Base-by-base conservation (phyloP, 2,329 filamentous ascomycete species). In the Ascochyta pisi region DNA sequence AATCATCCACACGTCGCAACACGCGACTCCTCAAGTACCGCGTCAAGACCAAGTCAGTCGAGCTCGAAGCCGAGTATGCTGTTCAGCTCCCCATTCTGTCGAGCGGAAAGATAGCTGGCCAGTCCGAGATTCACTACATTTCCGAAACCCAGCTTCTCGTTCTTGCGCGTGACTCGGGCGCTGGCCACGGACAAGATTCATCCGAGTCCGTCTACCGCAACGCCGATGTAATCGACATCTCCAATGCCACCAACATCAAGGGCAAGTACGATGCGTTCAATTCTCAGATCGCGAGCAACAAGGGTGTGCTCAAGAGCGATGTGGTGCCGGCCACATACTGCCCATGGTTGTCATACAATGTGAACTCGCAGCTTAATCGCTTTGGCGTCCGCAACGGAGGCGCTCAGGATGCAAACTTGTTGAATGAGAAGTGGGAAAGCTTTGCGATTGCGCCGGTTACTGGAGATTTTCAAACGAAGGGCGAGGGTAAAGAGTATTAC, bases 361-460 rank as follows among this genome's bases (percentile, higher is more conserved):
- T 87, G 57, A 87, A 89, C 61, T 67, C 76, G 1, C 82, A 91
- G 74, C 78, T 92, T 22, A 82, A 79, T 35, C 82, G 84, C 19
- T 91, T 91, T 61, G 84, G 85, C 0, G 73, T 89, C 4, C 86
- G 89, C 64, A 91, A 91, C 63, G 89, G 89, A 3, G 88, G 87
- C 0, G 76, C 73, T 0, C 82, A 87, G 62, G 83, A 89, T 65
- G 65, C 75, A 0, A 76, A 73, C 0, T 73, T 91, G 33, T 68
- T 92, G 69, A 91, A 91, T 65, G 89, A 92, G 79, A 92, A 92
- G 69, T 92, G 89, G 89, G 89, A 92, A 77, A 85, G 83, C 19
- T 74, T 92, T 43, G 84, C 85, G 3, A 69, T 91, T 23, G 80
- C 86, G 3, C 86, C 87, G 2, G 70, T 74, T 1, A 79, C 86